Conservation (phyloP, 2,329 filamentous ascomycete genomes). For the Cytospora schulzeri region DNA sequence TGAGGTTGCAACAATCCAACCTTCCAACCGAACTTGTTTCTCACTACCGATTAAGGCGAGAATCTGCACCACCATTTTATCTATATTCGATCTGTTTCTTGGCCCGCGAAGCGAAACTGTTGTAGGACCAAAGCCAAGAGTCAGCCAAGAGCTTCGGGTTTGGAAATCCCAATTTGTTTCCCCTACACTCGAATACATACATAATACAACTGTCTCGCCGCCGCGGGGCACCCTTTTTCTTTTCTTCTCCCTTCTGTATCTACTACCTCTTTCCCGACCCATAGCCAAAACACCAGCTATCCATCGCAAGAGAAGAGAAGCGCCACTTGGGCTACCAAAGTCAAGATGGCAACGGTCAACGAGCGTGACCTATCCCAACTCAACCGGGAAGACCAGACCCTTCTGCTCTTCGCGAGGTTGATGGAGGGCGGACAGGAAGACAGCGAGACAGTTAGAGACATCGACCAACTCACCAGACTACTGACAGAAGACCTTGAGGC, state of each 20-base stretch:
- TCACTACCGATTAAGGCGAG: not conserved
- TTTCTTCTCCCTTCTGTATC: not conserved
- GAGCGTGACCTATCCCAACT: slow-evolving; percentile 37
- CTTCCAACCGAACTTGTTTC: too few species aligned
- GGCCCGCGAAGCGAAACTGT: slow-evolving; percentile 3
- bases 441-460: slow-evolving; percentile 64
- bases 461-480: slow-evolving; percentile 61
- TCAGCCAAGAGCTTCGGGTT: not conserved
- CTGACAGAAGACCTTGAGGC: slow-evolving; percentile 56
- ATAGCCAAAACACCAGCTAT: not conserved
- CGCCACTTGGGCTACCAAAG: not conserved
- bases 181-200: not conserved
- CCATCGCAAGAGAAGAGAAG: not conserved
- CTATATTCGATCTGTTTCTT: slow-evolving; percentile 8
- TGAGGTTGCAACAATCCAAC: too few species aligned
- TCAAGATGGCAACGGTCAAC: slow-evolving; percentile 40
- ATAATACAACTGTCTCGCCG: not conserved
- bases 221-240: not conserved
- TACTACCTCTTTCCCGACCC: not conserved
- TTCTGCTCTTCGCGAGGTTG: slow-evolving; percentile 80
- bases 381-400: slow-evolving; percentile 63
- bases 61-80: not conserved
- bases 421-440: slow-evolving; percentile 91
- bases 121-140: slow-evolving; percentile 25
- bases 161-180: not conserved